A percentile compares a stretch with the other conserved stretches of the same genome.
These are phyloP conservation scores for Pythium brachiatum DNA, from an alignment of 352 stramenopile genomes.

Conservation along the genomic window DNA sequence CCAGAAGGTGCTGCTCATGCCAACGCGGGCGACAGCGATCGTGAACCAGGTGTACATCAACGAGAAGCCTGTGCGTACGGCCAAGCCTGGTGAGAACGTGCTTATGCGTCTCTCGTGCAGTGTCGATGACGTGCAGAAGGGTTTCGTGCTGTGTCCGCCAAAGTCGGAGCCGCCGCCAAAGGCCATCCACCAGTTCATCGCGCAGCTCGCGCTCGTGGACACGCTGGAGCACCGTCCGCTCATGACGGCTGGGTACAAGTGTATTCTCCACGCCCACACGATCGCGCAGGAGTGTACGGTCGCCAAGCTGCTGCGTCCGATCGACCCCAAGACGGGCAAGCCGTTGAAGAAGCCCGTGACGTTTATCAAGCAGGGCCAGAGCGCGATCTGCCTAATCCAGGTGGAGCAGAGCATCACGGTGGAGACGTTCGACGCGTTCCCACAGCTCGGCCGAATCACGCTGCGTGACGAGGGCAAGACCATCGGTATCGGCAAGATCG, in stretches of 20 bases:
- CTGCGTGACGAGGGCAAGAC: slow-evolving; percentile 99
- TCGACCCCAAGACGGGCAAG: slow-evolving; percentile 90
- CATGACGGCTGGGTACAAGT: slow-evolving; percentile 97
- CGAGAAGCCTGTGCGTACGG: slow-evolving; percentile 91
- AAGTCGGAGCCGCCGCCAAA: slow-evolving; percentile 50
- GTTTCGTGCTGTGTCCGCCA: slow-evolving; percentile 92
- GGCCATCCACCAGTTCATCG: slow-evolving; percentile 82
- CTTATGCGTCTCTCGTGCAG: slow-evolving; percentile 92
- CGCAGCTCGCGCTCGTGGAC: slow-evolving; percentile 95
- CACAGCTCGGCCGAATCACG: slow-evolving; percentile 97
- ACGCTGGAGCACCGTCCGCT: slow-evolving; percentile 96
- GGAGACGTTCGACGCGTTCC: slow-evolving; percentile 94
- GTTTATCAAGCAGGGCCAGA: slow-evolving; percentile 96
- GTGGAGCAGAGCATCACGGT: slow-evolving; percentile 93
- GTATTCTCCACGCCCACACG: slow-evolving; percentile 98
- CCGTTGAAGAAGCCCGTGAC: slow-evolving; percentile 90
- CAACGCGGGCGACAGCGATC: slow-evolving; percentile 68
- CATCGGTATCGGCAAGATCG: slow-evolving; percentile 98
- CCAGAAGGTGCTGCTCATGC: slow-evolving; percentile 95
- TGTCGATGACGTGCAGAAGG: slow-evolving; percentile 84
- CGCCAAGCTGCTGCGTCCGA: slow-evolving; percentile 87
- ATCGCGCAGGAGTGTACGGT: slow-evolving; percentile 95
- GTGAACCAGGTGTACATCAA: slow-evolving; percentile 90
- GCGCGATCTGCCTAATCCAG: slow-evolving; percentile 93
- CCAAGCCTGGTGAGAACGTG: slow-evolving; percentile 98